Base-by-base conservation (phyloP, 257 asterid species). In the Eustoma russellianum region DNA sequence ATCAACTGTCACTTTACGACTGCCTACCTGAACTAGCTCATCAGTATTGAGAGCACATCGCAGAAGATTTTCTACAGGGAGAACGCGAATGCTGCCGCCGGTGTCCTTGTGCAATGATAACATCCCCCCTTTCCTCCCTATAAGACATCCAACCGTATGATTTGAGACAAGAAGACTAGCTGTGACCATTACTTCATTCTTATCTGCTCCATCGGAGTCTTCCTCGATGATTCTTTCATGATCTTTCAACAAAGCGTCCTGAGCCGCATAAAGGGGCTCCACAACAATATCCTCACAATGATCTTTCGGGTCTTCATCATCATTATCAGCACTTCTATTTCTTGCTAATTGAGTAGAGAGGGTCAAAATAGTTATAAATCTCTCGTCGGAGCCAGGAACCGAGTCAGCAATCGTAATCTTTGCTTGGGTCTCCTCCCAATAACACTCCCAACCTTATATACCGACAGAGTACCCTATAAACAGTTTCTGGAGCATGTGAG, bases 371-470 rank as follows among this genome's bases (percentile, higher is more conserved):
- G 67, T 66, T 74, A 83, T 78, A 57, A 83, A 77, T 74, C 96
- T 83, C 63, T 79, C 87, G 33, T 87, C 89, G n/a, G 79, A 76
- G 38, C 96, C 94, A 50, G 86, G 81, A 67, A 76, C 70, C 74
- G 83, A 59, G 55, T 83, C 92, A 24, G 85, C 63, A 74, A 87
- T 82, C 33, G 85, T 77, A 59, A 87, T 87, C 70, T 71, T 87
- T 10, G 96, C 96, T 77, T 70, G 82, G 65, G 90, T 83, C 71
- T 79, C 89, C 70, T 81, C 96, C 96, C 96, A 70, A 83, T 81
- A 17, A 83, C 89, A 64, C 89, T 79, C 52, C 96, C 96, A 66
- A 87, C 71, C 73, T 87, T 61, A 57, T 70, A 57, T 89, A 79
- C 57, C 73, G 83, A 67, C 93, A 83, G 53, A 83, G 80, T 66